phyloP scores from a whole-genome alignment of 352 stramenopile species.

The Pythium aquatile region DNA sequence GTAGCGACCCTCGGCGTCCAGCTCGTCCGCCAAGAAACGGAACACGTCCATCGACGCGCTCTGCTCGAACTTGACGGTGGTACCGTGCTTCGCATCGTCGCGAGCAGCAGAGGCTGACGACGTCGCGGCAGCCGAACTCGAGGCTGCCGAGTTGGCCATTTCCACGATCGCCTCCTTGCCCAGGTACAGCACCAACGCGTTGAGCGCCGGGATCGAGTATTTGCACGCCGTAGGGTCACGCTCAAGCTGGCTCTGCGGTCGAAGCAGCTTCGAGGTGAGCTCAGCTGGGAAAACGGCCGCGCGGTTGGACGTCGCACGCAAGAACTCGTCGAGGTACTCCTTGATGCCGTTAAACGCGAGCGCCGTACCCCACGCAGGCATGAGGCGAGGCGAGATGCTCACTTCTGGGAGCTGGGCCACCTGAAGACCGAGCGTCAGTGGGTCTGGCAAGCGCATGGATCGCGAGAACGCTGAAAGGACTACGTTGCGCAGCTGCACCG shows the following conservation, averaged over 20 bases:
- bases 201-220: constrained; percentile 94
- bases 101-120: constrained; percentile 12
- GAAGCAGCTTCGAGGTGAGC: constrained; percentile 73
- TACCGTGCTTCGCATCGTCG: constrained; percentile 36
- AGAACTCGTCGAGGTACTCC: constrained; percentile 94
- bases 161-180: constrained; percentile 84
- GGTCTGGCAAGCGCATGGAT: constrained; percentile 96
- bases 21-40: constrained; percentile 93
- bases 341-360: constrained; percentile 90
- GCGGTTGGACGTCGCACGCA: constrained; percentile 86
- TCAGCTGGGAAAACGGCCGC: constrained; percentile 87
- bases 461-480: constrained; percentile 97
- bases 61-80: constrained; percentile 79
- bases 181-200: constrained; percentile 85
- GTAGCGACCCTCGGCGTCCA: constrained; percentile 96
- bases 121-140: constrained; percentile 4
- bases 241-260: constrained; percentile 55
- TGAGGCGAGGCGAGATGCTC: constrained; percentile 90
- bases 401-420: constrained; percentile 97
- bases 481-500: constrained; percentile 98
- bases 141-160: constrained; percentile 55
- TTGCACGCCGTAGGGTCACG: constrained; percentile 71
- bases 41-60: constrained; percentile 93
- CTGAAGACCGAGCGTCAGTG: constrained; percentile 97
- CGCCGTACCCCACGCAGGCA: constrained; percentile 93